Conservation (phyloP, 805 yeast genomes). For the Starmerella vitae region DNA sequence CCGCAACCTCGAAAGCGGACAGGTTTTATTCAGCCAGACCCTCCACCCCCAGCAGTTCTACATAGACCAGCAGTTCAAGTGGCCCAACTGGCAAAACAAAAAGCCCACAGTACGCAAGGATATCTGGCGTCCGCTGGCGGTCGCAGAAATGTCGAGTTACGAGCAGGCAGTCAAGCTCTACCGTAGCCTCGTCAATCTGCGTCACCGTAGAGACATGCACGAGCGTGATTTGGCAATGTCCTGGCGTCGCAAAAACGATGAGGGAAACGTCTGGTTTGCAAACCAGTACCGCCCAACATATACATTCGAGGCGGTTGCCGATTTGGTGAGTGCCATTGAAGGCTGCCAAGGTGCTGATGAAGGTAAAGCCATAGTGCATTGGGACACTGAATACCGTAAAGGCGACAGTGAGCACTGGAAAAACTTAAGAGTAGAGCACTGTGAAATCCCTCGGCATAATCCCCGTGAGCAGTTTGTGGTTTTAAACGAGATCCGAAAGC, state of each 20-base stretch:
- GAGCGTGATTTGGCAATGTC: conserved; percentile 44
- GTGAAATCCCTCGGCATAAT: conserved; percentile 38
- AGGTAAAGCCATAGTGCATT: conserved; percentile 39
- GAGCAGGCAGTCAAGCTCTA: conserved; percentile 60
- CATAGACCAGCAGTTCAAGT: conserved; percentile 54
- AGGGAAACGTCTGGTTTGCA: conserved; percentile 72
- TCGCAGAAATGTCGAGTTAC: conserved; percentile 33
- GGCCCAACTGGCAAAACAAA: conserved; percentile 84
- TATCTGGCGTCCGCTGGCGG: conserved; percentile 83
- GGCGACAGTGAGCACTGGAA: conserved; percentile 73
- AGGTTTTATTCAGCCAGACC: conserved; percentile 75
- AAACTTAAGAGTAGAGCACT: conserved; percentile 42
- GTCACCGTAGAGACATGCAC: conserved; percentile 57
- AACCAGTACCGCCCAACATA: conserved; percentile 84
- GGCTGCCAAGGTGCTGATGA: conserved; percentile 29
- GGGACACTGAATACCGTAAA: conserved; percentile 83
- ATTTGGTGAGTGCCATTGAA: conserved; percentile 55
- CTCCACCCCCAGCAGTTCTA: conserved; percentile 40
- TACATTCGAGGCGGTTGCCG: conserved; percentile 85
- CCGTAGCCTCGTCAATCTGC: conserved; percentile 57
- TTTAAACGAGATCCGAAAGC: conserved; percentile 36
- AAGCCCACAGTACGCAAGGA: conserved; percentile 70
- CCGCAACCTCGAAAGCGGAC: conserved; percentile 78
- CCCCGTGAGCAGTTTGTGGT: conserved; percentile 57
- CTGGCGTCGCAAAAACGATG: conserved; percentile 57